Conservation (phyloP, 2,329 filamentous ascomycete genomes). For the Alternaria arbusti region DNA sequence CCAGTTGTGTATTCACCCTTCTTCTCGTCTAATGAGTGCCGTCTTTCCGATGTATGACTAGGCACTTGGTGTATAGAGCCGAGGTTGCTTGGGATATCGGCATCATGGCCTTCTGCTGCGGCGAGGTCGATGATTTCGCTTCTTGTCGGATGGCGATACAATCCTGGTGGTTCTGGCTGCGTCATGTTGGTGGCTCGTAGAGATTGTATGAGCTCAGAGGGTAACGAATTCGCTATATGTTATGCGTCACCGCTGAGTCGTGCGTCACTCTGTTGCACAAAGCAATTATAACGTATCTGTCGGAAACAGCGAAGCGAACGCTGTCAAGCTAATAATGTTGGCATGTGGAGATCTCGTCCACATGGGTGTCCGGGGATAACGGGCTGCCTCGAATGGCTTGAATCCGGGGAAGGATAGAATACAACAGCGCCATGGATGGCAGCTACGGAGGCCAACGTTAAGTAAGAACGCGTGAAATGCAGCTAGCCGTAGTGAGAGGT, state of each 20-base stretch:
- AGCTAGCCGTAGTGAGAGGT: neutral
- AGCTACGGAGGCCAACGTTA: neutral
- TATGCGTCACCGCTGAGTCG: neutral
- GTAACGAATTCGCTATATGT: neutral
- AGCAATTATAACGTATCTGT: neutral
- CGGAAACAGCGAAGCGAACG: neutral
- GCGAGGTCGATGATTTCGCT: constrained; percentile 47
- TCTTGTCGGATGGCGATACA: constrained; percentile 33
- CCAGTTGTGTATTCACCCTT: neutral
- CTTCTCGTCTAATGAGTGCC: constrained; percentile 17
- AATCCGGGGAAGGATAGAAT: neutral
- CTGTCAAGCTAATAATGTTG: neutral
- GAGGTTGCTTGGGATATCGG: constrained; percentile 46
- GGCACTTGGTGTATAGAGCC: constrained; percentile 34
- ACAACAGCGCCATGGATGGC: neutral
- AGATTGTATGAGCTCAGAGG: neutral
- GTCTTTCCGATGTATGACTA: constrained; percentile 14
- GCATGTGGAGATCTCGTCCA: neutral
- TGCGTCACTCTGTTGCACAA: neutral
- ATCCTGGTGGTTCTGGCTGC: constrained; percentile 1
- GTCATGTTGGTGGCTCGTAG: constrained; percentile 14
- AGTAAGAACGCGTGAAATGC: neutral
- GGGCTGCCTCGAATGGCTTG: neutral
- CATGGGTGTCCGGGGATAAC: neutral
- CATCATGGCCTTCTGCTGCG: constrained; percentile 48